These are phyloP conservation scores for Colletotrichum brevisporum DNA, from an alignment of 2,329 filamentous ascomycete species.

Conservation along the genomic window DNA sequence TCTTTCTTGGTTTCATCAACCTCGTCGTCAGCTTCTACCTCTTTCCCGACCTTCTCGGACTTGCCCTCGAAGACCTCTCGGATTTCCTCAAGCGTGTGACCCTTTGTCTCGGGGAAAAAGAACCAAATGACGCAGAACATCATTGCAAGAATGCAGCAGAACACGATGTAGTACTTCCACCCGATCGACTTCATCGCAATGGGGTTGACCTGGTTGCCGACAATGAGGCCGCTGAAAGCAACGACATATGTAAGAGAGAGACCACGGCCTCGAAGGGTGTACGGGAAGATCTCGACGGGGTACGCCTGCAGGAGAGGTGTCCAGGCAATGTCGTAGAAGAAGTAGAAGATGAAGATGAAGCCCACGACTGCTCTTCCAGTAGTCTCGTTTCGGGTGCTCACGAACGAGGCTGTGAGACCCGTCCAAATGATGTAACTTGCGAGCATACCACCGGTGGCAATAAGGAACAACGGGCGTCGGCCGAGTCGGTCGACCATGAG, in stretches of 20 bases:
- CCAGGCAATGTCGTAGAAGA: constrained; percentile 38
- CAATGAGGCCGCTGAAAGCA: constrained; percentile 47
- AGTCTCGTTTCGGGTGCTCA: constrained; percentile 20
- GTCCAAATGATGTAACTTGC: constrained; percentile 47
- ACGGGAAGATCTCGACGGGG: constrained; percentile 42
- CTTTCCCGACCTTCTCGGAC: background rate
- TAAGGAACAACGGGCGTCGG: constrained; percentile 60
- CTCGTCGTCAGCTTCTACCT: background rate
- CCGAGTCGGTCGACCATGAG: constrained; percentile 56
- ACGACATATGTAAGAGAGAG: constrained; percentile 37
- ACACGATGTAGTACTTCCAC: constrained; percentile 44
- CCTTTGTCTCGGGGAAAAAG: constrained; percentile 49
- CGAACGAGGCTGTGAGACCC: constrained; percentile 33
- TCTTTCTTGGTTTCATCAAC: constrained; percentile 4
- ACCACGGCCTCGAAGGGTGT: constrained; percentile 40
- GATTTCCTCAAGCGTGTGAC: constrained; percentile 42
- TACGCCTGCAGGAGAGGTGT: constrained; percentile 40
- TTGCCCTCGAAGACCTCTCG: constrained; percentile 38
- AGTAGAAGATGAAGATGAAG: constrained; percentile 41
- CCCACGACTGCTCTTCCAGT: constrained; percentile 42
- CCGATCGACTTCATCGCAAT: constrained; percentile 53
- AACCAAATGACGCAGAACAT: constrained; percentile 44
- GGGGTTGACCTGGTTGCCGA: constrained; percentile 58
- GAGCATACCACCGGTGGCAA: constrained; percentile 49
- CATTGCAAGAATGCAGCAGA: constrained; percentile 40